These are phyloP conservation scores for Parasarocladium wereldwijsianum DNA, from an alignment of 2,329 filamentous ascomycete species.

Conservation along the genomic window DNA sequence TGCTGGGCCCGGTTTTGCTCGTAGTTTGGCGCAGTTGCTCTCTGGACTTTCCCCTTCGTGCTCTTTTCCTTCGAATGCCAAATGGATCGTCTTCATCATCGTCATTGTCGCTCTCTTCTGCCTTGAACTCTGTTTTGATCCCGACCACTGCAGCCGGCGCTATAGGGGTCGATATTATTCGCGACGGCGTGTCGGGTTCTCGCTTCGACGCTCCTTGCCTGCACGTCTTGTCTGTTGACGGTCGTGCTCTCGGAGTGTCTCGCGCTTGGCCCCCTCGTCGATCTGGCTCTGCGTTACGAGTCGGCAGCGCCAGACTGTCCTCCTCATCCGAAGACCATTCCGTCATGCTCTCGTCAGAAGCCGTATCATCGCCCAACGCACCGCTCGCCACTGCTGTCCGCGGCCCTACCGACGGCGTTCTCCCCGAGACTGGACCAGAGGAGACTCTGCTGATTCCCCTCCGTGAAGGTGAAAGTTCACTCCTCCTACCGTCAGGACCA, in stretches of 20 bases:
- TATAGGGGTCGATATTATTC: background rate
- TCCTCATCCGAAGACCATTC: background rate
- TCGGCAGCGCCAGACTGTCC: conserved; percentile 1
- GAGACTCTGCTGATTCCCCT: too few species aligned
- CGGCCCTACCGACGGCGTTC: too few species aligned
- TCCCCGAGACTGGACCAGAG: too few species aligned
- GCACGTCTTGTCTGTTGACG: too few species aligned
- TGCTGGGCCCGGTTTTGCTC: conserved; percentile 11
- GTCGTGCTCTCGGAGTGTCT: background rate
- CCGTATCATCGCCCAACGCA: too few species aligned
- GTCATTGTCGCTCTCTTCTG: conserved; percentile 2
- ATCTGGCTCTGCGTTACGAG: background rate
- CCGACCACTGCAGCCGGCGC: background rate
- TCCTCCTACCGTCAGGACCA: background rate
- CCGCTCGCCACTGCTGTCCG: too few species aligned
- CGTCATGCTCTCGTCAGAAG: background rate
- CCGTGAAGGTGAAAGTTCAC: too few species aligned
- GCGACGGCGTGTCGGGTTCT: too few species aligned
- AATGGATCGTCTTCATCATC: conserved; percentile 20
- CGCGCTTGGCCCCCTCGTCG: background rate
- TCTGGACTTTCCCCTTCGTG: conserved; percentile 16
- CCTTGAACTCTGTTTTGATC: background rate
- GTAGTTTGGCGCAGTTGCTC: conserved; percentile 12
- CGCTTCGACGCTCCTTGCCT: too few species aligned
- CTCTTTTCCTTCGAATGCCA: conserved; percentile 16